Conservation (phyloP, 1,284 basidiomycete species). For the Pisolithus thermaeus region DNA sequence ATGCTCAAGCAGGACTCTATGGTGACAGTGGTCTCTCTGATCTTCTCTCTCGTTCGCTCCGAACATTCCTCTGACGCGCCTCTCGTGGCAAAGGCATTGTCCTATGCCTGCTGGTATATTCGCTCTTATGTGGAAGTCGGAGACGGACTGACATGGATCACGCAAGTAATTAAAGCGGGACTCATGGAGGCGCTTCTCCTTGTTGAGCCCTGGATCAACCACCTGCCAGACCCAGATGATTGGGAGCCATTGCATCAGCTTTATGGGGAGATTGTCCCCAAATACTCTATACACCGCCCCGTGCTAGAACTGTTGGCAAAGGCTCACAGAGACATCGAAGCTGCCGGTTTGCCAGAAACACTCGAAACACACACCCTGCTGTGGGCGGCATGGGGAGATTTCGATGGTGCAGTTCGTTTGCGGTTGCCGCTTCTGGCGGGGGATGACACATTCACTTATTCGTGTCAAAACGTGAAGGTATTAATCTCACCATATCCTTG, state of each 20-base stretch:
- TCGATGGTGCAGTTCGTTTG: conserved; percentile 15
- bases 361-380: conserved; percentile 14
- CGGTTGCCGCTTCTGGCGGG: conserved; percentile 12
- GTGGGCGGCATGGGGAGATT: conserved; percentile 15
- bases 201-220: conserved; percentile 21
- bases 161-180: conserved; percentile 20
- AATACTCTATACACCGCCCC: conserved; percentile 23
- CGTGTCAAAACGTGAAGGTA: conserved; percentile 26
- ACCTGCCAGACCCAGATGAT: conserved; percentile 15
- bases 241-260: conserved; percentile 26
- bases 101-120: conserved; percentile 28
- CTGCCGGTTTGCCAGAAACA: conserved; percentile 7
- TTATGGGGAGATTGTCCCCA: conserved; percentile 20
- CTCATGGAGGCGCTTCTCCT: conserved; percentile 22
- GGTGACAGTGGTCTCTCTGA: conserved; percentile 12
- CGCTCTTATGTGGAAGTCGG: conserved; percentile 22
- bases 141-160: conserved; percentile 24
- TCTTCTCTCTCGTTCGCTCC: conserved; percentile 12
- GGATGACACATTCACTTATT: conserved; percentile 12
- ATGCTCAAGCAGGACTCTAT: conserved; percentile 24
- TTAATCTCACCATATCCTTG: background rate
- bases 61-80: conserved; percentile 4
- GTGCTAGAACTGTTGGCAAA: conserved; percentile 15
- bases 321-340: conserved; percentile 13
- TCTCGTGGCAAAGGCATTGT: conserved; percentile 22